These are phyloP conservation scores for Codiaeum variegatum DNA, from an alignment of 441 rosid genomes.

Conservation along the genomic window DNA sequence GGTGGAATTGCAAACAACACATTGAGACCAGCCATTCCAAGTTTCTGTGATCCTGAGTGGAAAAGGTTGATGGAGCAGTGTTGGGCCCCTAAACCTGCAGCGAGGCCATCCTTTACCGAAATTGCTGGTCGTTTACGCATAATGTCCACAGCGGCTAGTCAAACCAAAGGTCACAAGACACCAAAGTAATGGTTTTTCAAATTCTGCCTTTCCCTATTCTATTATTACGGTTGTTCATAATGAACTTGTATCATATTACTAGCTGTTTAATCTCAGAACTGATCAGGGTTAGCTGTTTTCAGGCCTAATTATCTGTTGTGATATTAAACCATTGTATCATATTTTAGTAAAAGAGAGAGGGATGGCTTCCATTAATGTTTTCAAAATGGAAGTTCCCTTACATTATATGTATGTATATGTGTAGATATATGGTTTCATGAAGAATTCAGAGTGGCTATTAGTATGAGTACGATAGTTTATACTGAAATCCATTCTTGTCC, in stretches of 20 bases:
- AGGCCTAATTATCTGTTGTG: background rate
- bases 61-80: slow-evolving; percentile 77
- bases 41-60: slow-evolving; percentile 79
- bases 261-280: background rate
- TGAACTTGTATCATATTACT: slow-evolving; percentile 2
- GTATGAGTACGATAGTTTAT: background rate
- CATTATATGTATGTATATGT: background rate
- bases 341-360: slow-evolving; percentile 8
- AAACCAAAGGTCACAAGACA: slow-evolving; percentile 50
- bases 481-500: background rate
- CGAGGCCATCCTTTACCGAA: slow-evolving; percentile 82
- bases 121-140: slow-evolving; percentile 67
- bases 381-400: slow-evolving; percentile 28
- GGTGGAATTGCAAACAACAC: slow-evolving; percentile 89
- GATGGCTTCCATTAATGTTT: slow-evolving; percentile 40
- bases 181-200: slow-evolving; percentile 39
- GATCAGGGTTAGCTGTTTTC: background rate
- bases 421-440: background rate
- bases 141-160: slow-evolving; percentile 66
- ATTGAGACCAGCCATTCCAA: slow-evolving; percentile 80
- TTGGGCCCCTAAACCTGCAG: slow-evolving; percentile 86
- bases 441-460: background rate
- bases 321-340: slow-evolving; percentile 8
- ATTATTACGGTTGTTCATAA: background rate
- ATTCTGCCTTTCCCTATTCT: background rate